Conservation (phyloP, 2,329 filamentous ascomycete species). For the Rutstroemia sp. region DNA sequence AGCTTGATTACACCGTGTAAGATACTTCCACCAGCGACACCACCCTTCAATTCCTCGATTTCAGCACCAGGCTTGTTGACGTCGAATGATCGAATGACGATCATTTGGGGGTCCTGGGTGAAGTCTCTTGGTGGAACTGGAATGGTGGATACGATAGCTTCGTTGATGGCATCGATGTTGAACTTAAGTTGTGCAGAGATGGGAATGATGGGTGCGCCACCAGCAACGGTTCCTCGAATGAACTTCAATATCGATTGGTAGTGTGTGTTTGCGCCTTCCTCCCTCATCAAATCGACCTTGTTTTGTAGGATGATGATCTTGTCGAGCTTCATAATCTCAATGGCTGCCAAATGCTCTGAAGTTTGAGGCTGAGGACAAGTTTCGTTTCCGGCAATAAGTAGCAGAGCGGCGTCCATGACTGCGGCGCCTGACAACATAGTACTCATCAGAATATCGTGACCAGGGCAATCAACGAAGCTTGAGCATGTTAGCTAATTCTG, state of each 20-base stretch:
- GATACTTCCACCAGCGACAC: constrained; percentile 95
- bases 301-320: constrained; percentile 99
- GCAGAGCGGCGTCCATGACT: constrained; percentile 96
- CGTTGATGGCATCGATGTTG: constrained; percentile 98
- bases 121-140: constrained; percentile 90
- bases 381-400: constrained; percentile 97
- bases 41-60: constrained; percentile 96
- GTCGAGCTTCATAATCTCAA: constrained; percentile 99
- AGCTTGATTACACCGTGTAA: constrained; percentile 95
- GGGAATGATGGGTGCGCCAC: constrained; percentile 90
- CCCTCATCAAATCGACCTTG: constrained; percentile 97
- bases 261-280: constrained; percentile 88
- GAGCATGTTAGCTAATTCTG: constrained; percentile 22
- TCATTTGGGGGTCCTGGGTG: constrained; percentile 90
- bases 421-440: constrained; percentile 99
- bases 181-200: constrained; percentile 98
- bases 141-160: constrained; percentile 91
- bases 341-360: constrained; percentile 95
- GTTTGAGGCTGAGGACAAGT: constrained; percentile 97
- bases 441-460: constrained; percentile 99
- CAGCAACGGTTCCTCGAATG: constrained; percentile 93
- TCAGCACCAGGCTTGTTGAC: constrained; percentile 99
- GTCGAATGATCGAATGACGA: constrained; percentile 97
- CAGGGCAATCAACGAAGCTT: constrained; percentile 96
- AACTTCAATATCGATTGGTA: constrained; percentile 98